These are phyloP conservation scores for Cokeromyces recurvatus DNA, from an alignment of 371 early-diverging fungal genomes.

Conservation along the genomic window DNA sequence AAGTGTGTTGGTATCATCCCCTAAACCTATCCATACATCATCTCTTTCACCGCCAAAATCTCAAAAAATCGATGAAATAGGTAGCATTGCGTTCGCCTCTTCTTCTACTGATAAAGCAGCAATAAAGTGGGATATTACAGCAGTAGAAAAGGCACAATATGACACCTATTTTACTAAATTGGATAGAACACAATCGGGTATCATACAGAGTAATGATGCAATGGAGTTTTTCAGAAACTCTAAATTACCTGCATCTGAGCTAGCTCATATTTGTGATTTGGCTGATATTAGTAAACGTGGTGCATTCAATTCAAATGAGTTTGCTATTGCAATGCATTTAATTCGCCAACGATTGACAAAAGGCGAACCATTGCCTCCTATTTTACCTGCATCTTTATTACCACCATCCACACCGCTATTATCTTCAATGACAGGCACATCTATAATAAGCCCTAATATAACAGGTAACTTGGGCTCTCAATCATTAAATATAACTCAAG, in stretches of 20 bases:
- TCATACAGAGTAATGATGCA: constrained; percentile 60
- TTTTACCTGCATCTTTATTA: constrained; percentile 55
- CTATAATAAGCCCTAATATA: too few relatives aligned
- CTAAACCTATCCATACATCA: background rate
- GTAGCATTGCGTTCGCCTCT: constrained; percentile 8
- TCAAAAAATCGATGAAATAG: constrained; percentile 30
- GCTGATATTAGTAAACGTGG: constrained; percentile 77
- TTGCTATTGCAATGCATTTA: constrained; percentile 93
- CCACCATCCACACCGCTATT: constrained; percentile 27
- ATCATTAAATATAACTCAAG: too few relatives aligned
- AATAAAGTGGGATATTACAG: constrained; percentile 63
- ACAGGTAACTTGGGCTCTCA: too few relatives aligned
- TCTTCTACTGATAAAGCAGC: background rate
- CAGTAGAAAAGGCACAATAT: constrained; percentile 66
- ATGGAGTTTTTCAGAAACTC: constrained; percentile 84
- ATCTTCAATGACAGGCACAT: too few relatives aligned
- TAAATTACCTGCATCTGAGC: constrained; percentile 65
- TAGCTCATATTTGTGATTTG: constrained; percentile 80
- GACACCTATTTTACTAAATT: constrained; percentile 68
- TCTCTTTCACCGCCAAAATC: constrained; percentile 11
- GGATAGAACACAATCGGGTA: constrained; percentile 42
- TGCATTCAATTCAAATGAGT: constrained; percentile 79
- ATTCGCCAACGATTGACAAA: constrained; percentile 64
- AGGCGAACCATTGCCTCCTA: constrained; percentile 70
- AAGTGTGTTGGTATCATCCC: constrained; percentile 16